A percentile compares a stretch with the other conserved stretches of the same genome.
These are phyloP conservation scores for Stemphylium vesicarium DNA, from an alignment of 2,329 filamentous ascomycete species.

Conservation along the genomic window DNA sequence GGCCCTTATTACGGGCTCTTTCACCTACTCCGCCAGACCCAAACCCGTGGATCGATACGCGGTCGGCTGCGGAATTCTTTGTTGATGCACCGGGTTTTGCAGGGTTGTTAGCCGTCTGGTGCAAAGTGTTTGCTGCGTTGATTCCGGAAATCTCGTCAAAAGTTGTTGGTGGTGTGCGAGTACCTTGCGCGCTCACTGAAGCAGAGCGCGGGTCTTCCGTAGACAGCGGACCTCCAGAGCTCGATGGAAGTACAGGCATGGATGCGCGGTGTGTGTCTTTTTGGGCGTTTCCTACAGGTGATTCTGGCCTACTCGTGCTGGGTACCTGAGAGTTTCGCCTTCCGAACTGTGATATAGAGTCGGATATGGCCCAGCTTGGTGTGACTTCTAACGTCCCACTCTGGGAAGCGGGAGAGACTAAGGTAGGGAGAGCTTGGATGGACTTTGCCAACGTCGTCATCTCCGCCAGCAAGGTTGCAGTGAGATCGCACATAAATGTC, in stretches of 20 bases:
- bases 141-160: conserved; percentile 54
- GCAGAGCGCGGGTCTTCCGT: conserved; percentile 36
- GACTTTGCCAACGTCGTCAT: conserved; percentile 57
- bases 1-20: conserved; percentile 78
- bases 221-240: conserved; percentile 29
- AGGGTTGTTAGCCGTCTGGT: conserved; percentile 47
- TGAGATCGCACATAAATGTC: conserved; percentile 55
- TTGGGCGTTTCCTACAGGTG: conserved; percentile 55
- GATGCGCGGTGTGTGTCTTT: conserved; percentile 76
- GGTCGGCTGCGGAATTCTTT: conserved; percentile 64
- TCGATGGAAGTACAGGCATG: conserved; percentile 69
- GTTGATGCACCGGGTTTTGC: conserved; percentile 54
- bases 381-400: conserved; percentile 32
- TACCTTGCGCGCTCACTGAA: conserved; percentile 36
- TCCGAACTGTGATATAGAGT: conserved; percentile 30
- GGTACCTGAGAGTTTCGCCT: conserved; percentile 44
- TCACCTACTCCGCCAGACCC: conserved; percentile 70
- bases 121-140: conserved; percentile 46
- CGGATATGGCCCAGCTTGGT: conserved; percentile 40
- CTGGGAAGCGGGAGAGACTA: conserved; percentile 60
- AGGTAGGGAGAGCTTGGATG: conserved; percentile 63
- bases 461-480: conserved; percentile 54
- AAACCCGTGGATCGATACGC: conserved; percentile 70
- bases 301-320: conserved; percentile 34
- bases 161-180: conserved; percentile 54